Conservation (phyloP, 169 alveolate species). For the Cryptosporidium canis region DNA sequence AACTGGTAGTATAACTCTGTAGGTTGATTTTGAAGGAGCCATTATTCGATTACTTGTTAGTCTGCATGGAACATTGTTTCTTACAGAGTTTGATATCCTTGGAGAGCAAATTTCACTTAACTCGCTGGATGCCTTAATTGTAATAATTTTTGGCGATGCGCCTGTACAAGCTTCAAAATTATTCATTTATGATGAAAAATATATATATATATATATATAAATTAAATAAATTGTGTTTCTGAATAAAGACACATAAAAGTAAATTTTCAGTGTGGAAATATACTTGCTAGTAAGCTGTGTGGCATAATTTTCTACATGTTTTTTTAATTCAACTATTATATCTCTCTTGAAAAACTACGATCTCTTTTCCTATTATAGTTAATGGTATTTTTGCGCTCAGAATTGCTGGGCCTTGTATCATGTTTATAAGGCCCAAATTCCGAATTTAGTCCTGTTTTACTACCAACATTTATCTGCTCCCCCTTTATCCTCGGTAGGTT, state of each 20-base stretch:
- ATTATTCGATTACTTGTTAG: conserved; percentile 40
- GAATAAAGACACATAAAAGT: not conserved
- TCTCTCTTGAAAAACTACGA: conserved; percentile 20
- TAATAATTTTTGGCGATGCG: not conserved
- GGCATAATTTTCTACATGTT: not conserved
- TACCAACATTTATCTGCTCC: not conserved
- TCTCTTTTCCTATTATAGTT: not conserved
- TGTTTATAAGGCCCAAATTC: not conserved
- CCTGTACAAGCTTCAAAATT: not conserved
- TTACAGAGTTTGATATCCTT: not conserved
- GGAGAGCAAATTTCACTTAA: conserved; percentile 8
- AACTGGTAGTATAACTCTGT: conserved; percentile 46
- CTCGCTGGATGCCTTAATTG: not conserved
- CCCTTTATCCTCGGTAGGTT: not conserved
- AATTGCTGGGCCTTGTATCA: not conserved
- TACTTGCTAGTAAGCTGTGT: conserved; percentile 5
- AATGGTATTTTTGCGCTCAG: not conserved
- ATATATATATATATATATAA: not conserved
- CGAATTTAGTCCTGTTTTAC: not conserved
- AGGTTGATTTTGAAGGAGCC: conserved; percentile 46
- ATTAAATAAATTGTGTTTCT: no score
- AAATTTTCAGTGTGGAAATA: not conserved
- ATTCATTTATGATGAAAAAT: not conserved
- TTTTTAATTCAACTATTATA: not conserved
- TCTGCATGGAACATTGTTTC: conserved; percentile 12